Conservation (phyloP, 2,329 filamentous ascomycete species). For the Paradendryphiella salina region DNA sequence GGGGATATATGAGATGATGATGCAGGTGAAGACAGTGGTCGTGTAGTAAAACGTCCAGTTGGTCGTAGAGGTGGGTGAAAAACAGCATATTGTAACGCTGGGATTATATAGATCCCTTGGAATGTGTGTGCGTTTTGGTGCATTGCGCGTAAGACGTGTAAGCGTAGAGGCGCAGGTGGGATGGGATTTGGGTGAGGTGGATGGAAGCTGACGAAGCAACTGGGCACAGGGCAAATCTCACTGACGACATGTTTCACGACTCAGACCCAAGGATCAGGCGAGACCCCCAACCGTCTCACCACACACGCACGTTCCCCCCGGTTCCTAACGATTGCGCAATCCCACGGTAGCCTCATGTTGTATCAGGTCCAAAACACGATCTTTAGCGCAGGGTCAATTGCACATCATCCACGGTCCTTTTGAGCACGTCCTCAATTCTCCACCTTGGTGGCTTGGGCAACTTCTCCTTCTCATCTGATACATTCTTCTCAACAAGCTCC, state of each 20-base stretch:
- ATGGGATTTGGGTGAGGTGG: neutral
- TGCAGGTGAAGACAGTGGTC: neutral
- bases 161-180: neutral
- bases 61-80: too few species aligned
- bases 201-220: constrained; percentile 1
- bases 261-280: neutral
- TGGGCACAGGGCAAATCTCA: neutral
- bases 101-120: neutral
- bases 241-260: neutral
- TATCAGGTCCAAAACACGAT: neutral
- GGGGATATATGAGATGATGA: neutral
- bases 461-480: constrained; percentile 55
- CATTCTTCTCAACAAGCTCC: constrained; percentile 66
- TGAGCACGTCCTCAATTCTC: constrained; percentile 74
- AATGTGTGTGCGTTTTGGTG: neutral
- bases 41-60: neutral
- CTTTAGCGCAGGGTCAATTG: constrained; percentile 69
- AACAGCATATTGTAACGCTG: neutral
- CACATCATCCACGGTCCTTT: constrained; percentile 72
- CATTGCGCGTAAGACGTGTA: neutral
- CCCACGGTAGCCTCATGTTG: neutral
- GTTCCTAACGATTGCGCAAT: neutral
- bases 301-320: neutral
- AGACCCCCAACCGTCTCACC: neutral
- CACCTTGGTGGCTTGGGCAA: constrained; percentile 72